Evolutionary conservation across 495 filamentous ascomycete species (phyloP).

Genomic region (Letharia columbiana): DNA sequence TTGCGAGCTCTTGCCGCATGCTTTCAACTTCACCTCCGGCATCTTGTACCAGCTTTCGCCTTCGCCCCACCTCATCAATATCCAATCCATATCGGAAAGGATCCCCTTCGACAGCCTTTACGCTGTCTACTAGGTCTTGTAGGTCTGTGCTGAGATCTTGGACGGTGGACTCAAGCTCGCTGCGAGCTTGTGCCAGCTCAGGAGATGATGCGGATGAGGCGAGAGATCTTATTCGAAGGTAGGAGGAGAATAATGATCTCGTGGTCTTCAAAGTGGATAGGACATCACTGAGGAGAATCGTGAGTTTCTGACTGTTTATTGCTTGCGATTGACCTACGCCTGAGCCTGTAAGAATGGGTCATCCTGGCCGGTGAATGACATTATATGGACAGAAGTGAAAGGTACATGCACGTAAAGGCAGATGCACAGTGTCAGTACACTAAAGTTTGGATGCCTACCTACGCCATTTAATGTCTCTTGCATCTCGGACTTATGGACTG

Average conservation of each 20-base stretch:
- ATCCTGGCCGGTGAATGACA: slow-evolving; percentile 62
- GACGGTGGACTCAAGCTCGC: slow-evolving; percentile 72
- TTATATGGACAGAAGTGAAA: slow-evolving; percentile 22
- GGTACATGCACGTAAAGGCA: not conserved
- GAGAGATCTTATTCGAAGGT: slow-evolving; percentile 88
- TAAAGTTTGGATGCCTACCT: not conserved
- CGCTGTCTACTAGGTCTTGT: slow-evolving; percentile 77
- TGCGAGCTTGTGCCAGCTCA: slow-evolving; percentile 74
- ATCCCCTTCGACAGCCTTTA: slow-evolving; percentile 80
- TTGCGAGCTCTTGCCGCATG: slow-evolving; percentile 74
- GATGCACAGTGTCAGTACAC: not conserved
- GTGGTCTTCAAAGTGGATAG: slow-evolving; percentile 68
- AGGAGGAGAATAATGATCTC: slow-evolving; percentile 83
- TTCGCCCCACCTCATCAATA: slow-evolving; percentile 68
- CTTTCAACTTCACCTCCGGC: slow-evolving; percentile 80
- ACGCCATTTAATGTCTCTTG: not conserved
- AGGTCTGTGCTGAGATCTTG: slow-evolving; percentile 76
- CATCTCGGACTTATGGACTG: not conserved
- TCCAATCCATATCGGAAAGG: slow-evolving; percentile 85
- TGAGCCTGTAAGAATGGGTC: slow-evolving; percentile 95
- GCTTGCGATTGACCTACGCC: slow-evolving; percentile 45
- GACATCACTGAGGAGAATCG: slow-evolving; percentile 58
- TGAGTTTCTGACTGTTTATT: slow-evolving; percentile 14
- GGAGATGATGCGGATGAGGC: slow-evolving; percentile 62
- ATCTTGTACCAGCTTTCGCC: slow-evolving; percentile 77